Percentiles rank a stretch among this genome's conserved stretches.
phyloP scores from a whole-genome alignment of 2,329 filamentous ascomycete genomes.

The Hysterium pulicare region DNA sequence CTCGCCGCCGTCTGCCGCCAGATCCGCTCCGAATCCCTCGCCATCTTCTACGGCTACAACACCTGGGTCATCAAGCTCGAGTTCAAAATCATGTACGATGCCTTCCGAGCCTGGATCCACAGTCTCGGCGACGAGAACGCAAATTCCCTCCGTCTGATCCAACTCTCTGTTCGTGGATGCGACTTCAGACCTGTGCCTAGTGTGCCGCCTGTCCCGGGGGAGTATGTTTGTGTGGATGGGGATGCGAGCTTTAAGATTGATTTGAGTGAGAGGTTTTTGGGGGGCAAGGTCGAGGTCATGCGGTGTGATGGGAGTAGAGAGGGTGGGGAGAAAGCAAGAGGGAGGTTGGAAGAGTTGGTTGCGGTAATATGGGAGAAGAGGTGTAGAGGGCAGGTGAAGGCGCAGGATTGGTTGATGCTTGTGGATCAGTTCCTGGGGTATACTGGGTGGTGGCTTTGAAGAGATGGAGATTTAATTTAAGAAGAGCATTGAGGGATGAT shows the following conservation, averaged over 20 bases:
- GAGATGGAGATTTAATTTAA: too few species aligned
- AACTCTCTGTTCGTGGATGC: slow-evolving; percentile 29
- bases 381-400: slow-evolving; percentile 24
- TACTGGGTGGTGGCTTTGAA: slow-evolving; percentile 19
- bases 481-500: too few species aligned
- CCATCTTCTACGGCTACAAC: slow-evolving; percentile 41
- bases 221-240: slow-evolving; percentile 27
- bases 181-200: slow-evolving; percentile 30
- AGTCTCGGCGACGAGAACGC: slow-evolving; percentile 28
- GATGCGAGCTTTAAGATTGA: slow-evolving; percentile 37
- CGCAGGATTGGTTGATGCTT: slow-evolving; percentile 32
- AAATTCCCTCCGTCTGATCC: slow-evolving; percentile 27
- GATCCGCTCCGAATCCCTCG: slow-evolving; percentile 35
- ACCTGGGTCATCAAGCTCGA: slow-evolving; percentile 40
- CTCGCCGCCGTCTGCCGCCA: slow-evolving; percentile 34
- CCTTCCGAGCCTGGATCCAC: slow-evolving; percentile 38
- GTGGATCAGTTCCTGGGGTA: slow-evolving; percentile 34
- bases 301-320: slow-evolving; percentile 32
- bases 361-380: slow-evolving; percentile 33
- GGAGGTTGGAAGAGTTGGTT: slow-evolving; percentile 21
- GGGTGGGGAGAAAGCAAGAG: slow-evolving; percentile 25
- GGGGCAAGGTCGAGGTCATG: slow-evolving; percentile 29
- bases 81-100: slow-evolving; percentile 39
- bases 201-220: neutral
- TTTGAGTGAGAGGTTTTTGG: slow-evolving; percentile 32